Base-by-base conservation (phyloP, 352 stramenopile species). In the Phytopythium vexans region DNA sequence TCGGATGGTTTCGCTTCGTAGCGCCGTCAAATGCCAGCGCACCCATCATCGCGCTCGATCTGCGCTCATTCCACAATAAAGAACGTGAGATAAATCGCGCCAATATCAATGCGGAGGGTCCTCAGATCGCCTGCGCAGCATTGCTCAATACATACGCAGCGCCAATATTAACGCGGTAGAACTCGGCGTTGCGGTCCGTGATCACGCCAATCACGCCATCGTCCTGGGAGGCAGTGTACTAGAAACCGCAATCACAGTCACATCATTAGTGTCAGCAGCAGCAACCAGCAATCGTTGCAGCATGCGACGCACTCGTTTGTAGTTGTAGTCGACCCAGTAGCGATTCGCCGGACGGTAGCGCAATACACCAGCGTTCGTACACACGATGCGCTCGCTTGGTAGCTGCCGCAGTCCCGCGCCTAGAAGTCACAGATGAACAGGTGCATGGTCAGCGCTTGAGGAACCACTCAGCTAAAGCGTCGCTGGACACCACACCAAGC, bases 1-100 rank as follows among this genome's bases (percentile, higher is more conserved):
- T 93, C 3, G 97, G 97, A 54, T 95, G 92, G 68, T 98, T 99
- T 15, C 96, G 80, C 74, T 99, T 99, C 3, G 91, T 98, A n/a
- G 97, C 96, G 27, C 97, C 97, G 70, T 99, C 96, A 62, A 99
- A 99, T 36, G 85, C 92, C 3, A 99, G 66, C 10, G 75, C 68
- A 7, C 78, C 77, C 11, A 94, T 63, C 10, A 66, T 87, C 50
- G 77, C 82, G 33, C 66, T 88, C 35, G 80, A 86, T 38, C 82
- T 94, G 58, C 21, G 8, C 9, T 49, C 41, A 33, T 35, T 50
- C 3, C 27, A 32, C 8, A 70, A 46, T 6, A 27, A 55, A 42
- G 21, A 27, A 27, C 21, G 21, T 27, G 21, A 27, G 21, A 27
- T 27, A 2, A 27, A 27, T 27, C 21, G 21, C 21, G 21, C 2